These are phyloP conservation scores for Polychaeton citri DNA, from an alignment of 2,329 filamentous ascomycete genomes.

Conservation along the genomic window DNA sequence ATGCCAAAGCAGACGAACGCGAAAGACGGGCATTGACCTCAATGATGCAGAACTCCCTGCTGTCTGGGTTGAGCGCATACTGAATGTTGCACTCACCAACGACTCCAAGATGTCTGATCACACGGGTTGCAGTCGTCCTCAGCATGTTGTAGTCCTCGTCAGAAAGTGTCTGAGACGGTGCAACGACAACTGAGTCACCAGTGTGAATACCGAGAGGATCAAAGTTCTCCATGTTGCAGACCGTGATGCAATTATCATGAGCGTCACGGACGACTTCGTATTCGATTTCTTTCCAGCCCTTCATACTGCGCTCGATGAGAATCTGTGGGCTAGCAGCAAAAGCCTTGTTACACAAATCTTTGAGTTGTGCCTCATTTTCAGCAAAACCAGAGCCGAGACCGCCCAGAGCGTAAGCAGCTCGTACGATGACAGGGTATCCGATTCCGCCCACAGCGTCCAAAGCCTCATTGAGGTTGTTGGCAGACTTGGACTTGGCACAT, in stretches of 20 bases:
- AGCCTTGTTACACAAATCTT: conserved; percentile 84
- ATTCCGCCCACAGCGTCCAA: conserved; percentile 80
- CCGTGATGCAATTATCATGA: conserved; percentile 96
- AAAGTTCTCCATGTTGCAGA: conserved; percentile 99
- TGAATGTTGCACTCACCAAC: conserved; percentile 99
- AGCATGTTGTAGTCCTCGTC: conserved; percentile 99
- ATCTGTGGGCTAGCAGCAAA: conserved; percentile 93
- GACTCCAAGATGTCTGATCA: conserved; percentile 91
- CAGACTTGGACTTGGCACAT: conserved; percentile 92
- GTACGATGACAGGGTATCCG: conserved; percentile 91
- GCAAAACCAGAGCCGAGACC: conserved; percentile 93
- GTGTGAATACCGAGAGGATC: conserved; percentile 97
- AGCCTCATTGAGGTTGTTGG: conserved; percentile 76
- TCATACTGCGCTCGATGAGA: conserved; percentile 95
- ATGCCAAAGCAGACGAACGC: conserved; percentile 85
- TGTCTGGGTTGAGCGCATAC: conserved; percentile 91
- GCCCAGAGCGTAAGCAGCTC: conserved; percentile 89
- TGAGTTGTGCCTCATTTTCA: conserved; percentile 68
- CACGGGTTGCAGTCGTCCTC: conserved; percentile 88
- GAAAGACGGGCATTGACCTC: conserved; percentile 96
- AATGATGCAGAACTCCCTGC: conserved; percentile 95
- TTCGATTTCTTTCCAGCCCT: conserved; percentile 99
- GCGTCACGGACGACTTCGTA: conserved; percentile 96
- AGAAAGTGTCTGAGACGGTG: conserved; percentile 88
- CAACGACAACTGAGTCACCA: conserved; percentile 95